Evolutionary conservation across 83 land plant species (phyloP).

Genomic region (Thuja plicata): DNA sequence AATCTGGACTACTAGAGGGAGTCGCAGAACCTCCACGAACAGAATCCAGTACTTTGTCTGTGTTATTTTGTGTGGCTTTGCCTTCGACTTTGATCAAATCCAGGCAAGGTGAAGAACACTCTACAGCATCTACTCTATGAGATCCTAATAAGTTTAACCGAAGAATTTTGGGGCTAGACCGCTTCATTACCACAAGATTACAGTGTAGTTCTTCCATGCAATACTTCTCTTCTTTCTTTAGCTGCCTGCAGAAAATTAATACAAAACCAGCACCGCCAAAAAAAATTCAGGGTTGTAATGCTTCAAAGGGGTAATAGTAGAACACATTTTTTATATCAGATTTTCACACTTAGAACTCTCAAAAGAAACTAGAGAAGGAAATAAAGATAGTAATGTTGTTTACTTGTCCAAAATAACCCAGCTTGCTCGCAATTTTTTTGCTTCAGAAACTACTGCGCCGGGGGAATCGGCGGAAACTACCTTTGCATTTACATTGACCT

Average conservation of each 20-base stretch:
- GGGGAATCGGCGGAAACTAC: conserved; percentile 55
- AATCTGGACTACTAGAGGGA: conserved; percentile 68
- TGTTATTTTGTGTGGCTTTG: conserved; percentile 8
- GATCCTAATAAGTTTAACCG: conserved; percentile 48
- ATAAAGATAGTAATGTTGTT: conserved; percentile 2
- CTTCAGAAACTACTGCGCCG: conserved; percentile 71
- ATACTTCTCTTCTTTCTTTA: conserved; percentile 68
- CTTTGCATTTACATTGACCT: conserved; percentile 78
- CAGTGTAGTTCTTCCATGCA: conserved; percentile 84
- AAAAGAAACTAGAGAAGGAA: background rate
- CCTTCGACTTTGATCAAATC: conserved; percentile 9
- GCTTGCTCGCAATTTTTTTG: conserved; percentile 54
- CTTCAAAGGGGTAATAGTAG: background rate
- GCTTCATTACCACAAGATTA: conserved; percentile 72
- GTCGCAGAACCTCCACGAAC: conserved; percentile 44
- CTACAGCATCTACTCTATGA: conserved; percentile 24
- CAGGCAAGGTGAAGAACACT: background rate
- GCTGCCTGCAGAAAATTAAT: conserved; percentile 35
- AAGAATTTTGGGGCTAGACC: conserved; percentile 69
- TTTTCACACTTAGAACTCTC: background rate
- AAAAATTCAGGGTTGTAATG: background rate
- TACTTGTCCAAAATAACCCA: conserved; percentile 97
- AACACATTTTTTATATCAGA: background rate
- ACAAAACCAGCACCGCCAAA: background rate
- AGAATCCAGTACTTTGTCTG: background rate